Base-by-base conservation (phyloP, 2,329 filamentous ascomycete genomes). In the Beauveria medogensis region DNA sequence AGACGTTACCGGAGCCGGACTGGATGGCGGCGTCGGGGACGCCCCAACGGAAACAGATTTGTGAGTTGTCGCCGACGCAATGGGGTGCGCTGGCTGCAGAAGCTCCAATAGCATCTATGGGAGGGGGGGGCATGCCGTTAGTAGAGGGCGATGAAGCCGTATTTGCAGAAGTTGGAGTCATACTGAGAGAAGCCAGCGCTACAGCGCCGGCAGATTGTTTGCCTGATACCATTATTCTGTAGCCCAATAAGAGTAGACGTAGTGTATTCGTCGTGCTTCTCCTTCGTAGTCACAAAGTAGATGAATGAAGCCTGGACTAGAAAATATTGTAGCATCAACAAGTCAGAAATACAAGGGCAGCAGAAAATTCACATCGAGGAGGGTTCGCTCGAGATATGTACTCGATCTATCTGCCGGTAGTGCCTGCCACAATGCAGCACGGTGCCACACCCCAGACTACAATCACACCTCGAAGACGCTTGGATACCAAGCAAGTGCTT, bases 31-130 rank as follows among this genome's bases (percentile, higher is more conserved):
- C 67, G 51, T 74, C 66, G 0, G 85, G 84, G 2, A 86, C 78
- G 47, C 76, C 84, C 64, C 87, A 77, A 62, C 74, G 73, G 71
- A 79, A 85, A 71, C 83, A 86, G 46, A 85, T 70, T n/a, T 72
- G 65, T 34, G 65, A 67, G 40, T 70, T 68, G 55, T 67, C 64
- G 3, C 67, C 68, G 47, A 79, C 75, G 65, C 81, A 84, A 65
- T 73, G 72, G 4, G 71, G 68, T 3, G 69, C 65, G 24, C 71
- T 68, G 28, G 66, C 66, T 52, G 71, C 71, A 6, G 62, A 66
- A 20, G 63, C 63, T 12, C 60, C 62, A 18, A 62, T 56, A 10
- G 63, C 28, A 22, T 41, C 52, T 56, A n/a, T 7, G 34, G 30
- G n/a, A n/a, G 4, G 22, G 8, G 22, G 22, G 12, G 26, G 14